Conservation (phyloP, 2,329 filamentous ascomycete species). For the Cladophialophora exuberans region DNA sequence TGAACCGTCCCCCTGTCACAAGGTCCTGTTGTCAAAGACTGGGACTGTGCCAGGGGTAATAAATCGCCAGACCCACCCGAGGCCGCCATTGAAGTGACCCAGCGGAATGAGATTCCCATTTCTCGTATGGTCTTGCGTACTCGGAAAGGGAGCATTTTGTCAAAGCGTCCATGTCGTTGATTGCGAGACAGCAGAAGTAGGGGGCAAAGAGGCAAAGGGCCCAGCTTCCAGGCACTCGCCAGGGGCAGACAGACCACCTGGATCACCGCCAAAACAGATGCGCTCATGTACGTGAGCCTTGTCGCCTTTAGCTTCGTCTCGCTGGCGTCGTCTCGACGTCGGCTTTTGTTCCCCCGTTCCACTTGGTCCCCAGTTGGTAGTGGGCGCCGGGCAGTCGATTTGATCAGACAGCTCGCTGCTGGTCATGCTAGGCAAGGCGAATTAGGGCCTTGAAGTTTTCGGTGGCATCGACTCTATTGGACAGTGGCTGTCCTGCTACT, state of each 20-base stretch:
- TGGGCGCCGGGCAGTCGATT: too few species aligned
- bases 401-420: constrained; percentile 9
- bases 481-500: constrained; percentile 19
- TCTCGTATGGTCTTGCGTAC: too few species aligned
- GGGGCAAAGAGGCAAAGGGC: too few species aligned
- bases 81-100: not conserved
- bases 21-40: constrained; percentile 9
- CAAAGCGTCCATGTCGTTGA: constrained; percentile 29
- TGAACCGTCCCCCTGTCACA: not conserved
- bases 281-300: constrained; percentile 14
- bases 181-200: too few species aligned
- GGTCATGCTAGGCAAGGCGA: constrained; percentile 19
- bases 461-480: constrained; percentile 19
- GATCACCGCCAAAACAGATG: too few species aligned
- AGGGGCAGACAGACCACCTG: too few species aligned
- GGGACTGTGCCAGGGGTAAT: constrained; percentile 15
- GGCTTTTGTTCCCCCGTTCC: constrained; percentile 19
- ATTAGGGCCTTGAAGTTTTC: constrained; percentile 10
- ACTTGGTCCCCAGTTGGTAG: constrained; percentile 1
- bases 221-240: too few species aligned
- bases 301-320: not conserved
- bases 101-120: constrained; percentile 15
- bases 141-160: constrained; percentile 8
- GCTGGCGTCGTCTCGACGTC: constrained; percentile 14
- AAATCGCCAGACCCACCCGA: constrained; percentile 6